A percentile compares a stretch with the other conserved stretches of the same genome.
phyloP scores from a whole-genome alignment of 2,329 filamentous ascomycete genomes.

The Coccinonectria pachysandricola region DNA sequence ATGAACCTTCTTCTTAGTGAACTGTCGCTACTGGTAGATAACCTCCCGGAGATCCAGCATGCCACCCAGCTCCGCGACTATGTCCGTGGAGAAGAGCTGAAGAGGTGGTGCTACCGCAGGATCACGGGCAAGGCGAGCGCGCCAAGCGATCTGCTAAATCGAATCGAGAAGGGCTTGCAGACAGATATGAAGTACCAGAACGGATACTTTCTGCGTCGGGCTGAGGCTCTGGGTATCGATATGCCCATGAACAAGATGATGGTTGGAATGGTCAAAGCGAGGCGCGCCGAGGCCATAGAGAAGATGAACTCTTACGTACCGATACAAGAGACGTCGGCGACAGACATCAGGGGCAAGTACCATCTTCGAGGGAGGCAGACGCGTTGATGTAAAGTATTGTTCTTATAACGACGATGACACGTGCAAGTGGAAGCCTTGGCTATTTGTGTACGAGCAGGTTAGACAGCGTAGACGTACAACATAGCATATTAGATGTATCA shows the following conservation, averaged over 20 bases:
- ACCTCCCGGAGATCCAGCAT: constrained; percentile 61
- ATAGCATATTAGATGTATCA: no score
- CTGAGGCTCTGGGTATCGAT: constrained; percentile 60
- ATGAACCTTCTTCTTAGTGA: constrained; percentile 67
- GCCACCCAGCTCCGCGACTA: constrained; percentile 46
- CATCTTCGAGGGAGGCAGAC: no score
- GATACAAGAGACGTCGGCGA: constrained; percentile 25
- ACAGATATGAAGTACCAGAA: constrained; percentile 82
- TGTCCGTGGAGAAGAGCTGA: constrained; percentile 49
- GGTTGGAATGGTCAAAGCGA: constrained; percentile 62
- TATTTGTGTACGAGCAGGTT: no score
- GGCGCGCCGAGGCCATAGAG: constrained; percentile 31
- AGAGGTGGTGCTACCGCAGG: constrained; percentile 42
- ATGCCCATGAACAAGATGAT: constrained; percentile 65
- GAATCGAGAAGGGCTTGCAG: constrained; percentile 47
- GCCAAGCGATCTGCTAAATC: constrained; percentile 55
- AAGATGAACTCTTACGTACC: constrained; percentile 24
- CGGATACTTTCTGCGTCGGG: constrained; percentile 72
- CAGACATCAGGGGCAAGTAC: constrained; percentile 8
- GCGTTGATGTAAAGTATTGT: constrained; percentile 13
- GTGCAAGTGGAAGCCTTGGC: no score
- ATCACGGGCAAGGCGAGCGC: constrained; percentile 35
- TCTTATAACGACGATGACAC: constrained; percentile 2
- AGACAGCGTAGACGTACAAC: no score
- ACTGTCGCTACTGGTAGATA: constrained; percentile 58